Evolutionary conservation across 495 filamentous ascomycete genomes (phyloP), one percentile per base, ranked within the genome.

Genomic region (Annulohypoxylon maeteangense): DNA sequence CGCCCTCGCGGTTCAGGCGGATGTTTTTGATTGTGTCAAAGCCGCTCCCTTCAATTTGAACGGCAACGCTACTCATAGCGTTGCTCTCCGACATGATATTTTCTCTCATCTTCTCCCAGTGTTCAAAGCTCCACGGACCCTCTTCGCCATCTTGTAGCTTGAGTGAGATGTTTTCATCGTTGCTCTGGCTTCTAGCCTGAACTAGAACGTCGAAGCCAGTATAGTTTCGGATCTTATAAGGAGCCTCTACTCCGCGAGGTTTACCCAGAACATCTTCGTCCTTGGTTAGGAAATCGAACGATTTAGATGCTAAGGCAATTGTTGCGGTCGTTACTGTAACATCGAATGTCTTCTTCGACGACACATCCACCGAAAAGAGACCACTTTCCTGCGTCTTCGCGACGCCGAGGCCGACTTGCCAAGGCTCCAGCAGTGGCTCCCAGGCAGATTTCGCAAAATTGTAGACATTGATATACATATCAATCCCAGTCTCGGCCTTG

Each of bases 391-490:
- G 82, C 47, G 95, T 90, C 74, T 90, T 93, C 10, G 93, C 90
- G 81, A 98, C 87, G 59, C 95, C 93, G 73, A 98, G 90, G 27
- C 94, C 95, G 20, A 98, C 82, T 66, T 95, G 90, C 95, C 95
- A 99, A 32, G 96, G 95, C 78, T 99, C 95, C 25, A 98, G 90
- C 32, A 99, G 82, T 7, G 95, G 95, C 78, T 98, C 95, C 95
- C 95, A 99, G 7, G 93, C 92, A 0, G 96, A 98, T 78, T 99
- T 98, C 20, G 95, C 94, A 80, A 99, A 99, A 78, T 98, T 99
- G 84, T 96, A 98, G 56, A 98, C 90, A 77, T 98, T 99, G 73
- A 96, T 85, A 78, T 95, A 97, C 63, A 93, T 94, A 71, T 98
- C 93, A 59, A 98, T 90, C 34, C 84, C 93, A 0, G 93, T 92